A percentile compares a stretch with the other conserved stretches of the same genome.
These are phyloP conservation scores for Globisporangium rhizosaccharum DNA, from an alignment of 352 stramenopile species.

Conservation along the genomic window DNA sequence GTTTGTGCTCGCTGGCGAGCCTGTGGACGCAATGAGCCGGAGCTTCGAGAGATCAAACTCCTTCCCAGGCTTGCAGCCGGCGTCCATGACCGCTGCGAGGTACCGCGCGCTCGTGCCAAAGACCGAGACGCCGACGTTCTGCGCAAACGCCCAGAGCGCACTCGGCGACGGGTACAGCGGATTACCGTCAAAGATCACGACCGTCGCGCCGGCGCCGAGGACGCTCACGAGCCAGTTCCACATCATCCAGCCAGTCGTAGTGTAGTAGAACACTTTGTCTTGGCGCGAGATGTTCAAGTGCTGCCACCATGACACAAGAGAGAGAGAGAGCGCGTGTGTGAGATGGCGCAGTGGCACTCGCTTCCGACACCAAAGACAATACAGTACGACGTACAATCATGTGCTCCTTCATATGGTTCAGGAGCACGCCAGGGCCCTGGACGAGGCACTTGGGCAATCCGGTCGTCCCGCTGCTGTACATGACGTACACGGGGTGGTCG, in stretches of 20 bases:
- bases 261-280: constrained; percentile 81
- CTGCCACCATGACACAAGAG: constrained; percentile 11
- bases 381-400: constrained; percentile 39
- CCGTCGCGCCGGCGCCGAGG: constrained; percentile 58
- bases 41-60: constrained; percentile 67
- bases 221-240: constrained; percentile 84
- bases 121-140: constrained; percentile 54
- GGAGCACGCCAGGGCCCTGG: constrained; percentile 63
- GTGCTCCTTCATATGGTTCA: constrained; percentile 82
- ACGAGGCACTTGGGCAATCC: constrained; percentile 86
- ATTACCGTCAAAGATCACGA: constrained; percentile 80
- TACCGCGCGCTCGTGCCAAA: constrained; percentile 78
- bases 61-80: constrained; percentile 47
- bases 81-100: constrained; percentile 68
- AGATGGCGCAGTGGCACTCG: neutral
- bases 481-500: constrained; percentile 84
- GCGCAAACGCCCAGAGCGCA: constrained; percentile 53
- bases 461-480: constrained; percentile 86
- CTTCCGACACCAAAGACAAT: neutral
- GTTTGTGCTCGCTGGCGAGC: constrained; percentile 67
- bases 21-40: constrained; percentile 61
- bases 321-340: neutral
- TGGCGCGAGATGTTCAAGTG: constrained; percentile 59
- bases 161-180: constrained; percentile 51
- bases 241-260: constrained; percentile 86